phyloP scores from a whole-genome alignment of 768 basidiomycete species.

The Rhizopogon salebrosus region DNA sequence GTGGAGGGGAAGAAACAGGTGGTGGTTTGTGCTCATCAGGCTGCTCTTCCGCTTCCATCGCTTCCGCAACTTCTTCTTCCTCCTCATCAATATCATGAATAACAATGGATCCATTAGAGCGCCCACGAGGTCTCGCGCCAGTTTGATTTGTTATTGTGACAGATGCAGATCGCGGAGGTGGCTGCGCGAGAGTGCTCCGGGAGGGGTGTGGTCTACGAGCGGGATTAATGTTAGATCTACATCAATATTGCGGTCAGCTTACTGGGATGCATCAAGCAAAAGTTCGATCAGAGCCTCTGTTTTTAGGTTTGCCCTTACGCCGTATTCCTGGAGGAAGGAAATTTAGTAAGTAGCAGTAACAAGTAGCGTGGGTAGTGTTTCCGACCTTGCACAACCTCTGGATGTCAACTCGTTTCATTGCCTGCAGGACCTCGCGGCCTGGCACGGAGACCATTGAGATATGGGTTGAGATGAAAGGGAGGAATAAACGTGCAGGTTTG shows the following conservation, averaged over 20 bases:
- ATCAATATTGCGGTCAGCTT: conserved; percentile 29
- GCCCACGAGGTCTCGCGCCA: conserved; percentile 21
- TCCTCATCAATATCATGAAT: conserved; percentile 43
- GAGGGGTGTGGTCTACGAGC: conserved; percentile 20
- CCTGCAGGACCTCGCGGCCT: conserved; percentile 42
- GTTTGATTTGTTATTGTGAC: conserved; percentile 27
- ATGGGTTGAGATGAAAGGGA: conserved; percentile 1
- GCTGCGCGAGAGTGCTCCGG: conserved; percentile 14
- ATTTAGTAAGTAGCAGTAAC: conserved; percentile 8
- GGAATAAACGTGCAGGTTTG: conserved; percentile 6
- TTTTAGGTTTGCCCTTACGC: conserved; percentile 80
- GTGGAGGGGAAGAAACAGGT: conserved; percentile 27
- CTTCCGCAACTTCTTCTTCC: conserved; percentile 26
- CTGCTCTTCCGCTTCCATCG: conserved; percentile 16
- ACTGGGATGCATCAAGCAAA: conserved; percentile 48
- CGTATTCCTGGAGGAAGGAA: conserved; percentile 53
- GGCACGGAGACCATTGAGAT: conserved; percentile 36
- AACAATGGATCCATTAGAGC: conserved; percentile 31
- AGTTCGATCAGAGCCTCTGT: conserved; percentile 75
- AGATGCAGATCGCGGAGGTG: conserved; percentile 25
- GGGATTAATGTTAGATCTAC: conserved; percentile 32
- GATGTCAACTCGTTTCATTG: conserved; percentile 46
- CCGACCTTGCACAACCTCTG: conserved; percentile 63
- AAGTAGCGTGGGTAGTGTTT: conserved; percentile 3
- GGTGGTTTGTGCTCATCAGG: conserved; percentile 10